Evolutionary conservation across 768 basidiomycete genomes (phyloP).

Genomic region (Strobilomyces echinocephalus): DNA sequence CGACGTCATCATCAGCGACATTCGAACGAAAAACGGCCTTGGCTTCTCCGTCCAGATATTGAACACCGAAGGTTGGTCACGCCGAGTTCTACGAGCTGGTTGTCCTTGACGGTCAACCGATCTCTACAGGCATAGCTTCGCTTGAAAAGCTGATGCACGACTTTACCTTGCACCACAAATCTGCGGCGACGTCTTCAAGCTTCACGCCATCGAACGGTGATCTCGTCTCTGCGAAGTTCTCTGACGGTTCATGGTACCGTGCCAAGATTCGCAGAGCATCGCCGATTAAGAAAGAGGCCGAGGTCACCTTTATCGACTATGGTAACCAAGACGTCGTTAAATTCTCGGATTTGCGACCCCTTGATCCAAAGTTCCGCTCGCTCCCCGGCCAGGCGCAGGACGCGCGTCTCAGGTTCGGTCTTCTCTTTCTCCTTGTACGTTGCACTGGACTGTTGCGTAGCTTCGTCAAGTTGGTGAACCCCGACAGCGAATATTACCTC

Average conservation of each 20-base stretch:
- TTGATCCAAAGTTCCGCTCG: conserved; percentile 85
- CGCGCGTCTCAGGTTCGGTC: conserved; percentile 71
- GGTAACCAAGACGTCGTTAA: conserved; percentile 89
- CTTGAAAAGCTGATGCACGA: conserved; percentile 94
- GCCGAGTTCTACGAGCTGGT: background rate
- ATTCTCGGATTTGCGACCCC: conserved; percentile 80
- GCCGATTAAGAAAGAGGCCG: conserved; percentile 86
- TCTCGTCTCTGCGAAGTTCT: conserved; percentile 91
- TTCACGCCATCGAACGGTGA: conserved; percentile 84
- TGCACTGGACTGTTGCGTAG: conserved; percentile 35
- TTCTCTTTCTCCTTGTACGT: background rate
- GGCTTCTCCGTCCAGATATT: conserved; percentile 91
- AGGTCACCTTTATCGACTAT: conserved; percentile 92
- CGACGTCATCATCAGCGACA: conserved; percentile 89
- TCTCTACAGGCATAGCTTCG: conserved; percentile 70
- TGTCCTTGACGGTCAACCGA: conserved; percentile 1
- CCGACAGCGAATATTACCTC: conserved; percentile 79
- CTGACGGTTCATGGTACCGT: conserved; percentile 93
- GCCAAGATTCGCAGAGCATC: conserved; percentile 87
- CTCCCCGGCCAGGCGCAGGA: conserved; percentile 93
- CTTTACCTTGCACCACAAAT: conserved; percentile 81
- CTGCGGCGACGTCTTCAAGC: conserved; percentile 54
- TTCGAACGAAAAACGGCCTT: conserved; percentile 69
- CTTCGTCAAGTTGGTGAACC: conserved; percentile 78
- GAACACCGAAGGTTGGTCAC: conserved; percentile 72